Evolutionary conservation across 352 stramenopile genomes (phyloP), one percentile per base, ranked within the genome.

Genomic region (Globisporangium abappressorium): DNA sequence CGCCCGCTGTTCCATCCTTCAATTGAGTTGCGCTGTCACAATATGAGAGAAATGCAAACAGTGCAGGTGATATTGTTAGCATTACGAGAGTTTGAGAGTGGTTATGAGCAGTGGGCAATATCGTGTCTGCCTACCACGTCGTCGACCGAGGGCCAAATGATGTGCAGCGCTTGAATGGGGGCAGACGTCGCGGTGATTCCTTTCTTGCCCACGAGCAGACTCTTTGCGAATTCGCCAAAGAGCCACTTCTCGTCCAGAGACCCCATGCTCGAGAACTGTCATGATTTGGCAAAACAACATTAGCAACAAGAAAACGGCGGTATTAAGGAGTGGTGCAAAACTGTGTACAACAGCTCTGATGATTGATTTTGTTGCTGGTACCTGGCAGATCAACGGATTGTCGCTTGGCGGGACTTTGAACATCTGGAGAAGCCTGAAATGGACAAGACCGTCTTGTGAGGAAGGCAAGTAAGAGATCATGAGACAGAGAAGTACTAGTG

Each of bases 201-300:
- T n/a, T 68, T 78, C 62, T 75, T 80, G 2, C 82, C 77, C 0
- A 75, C 76, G 62, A 91, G 79, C 34, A 93, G 75, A 53, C 85
- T 93, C 46, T 69, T 55, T 5, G 74, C 64, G 68, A 95, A 93
- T 68, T 95, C 87, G 0, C 80, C 79, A 56, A 90, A 93, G 12
- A 95, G 70, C 87, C 87, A 95, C 65, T 91, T 91, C 41, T 93
- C 85, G 28, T 92, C 83, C 20, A 95, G 71, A 12, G 87, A 95
- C 0, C 87, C 87, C 30, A 93, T 65, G 62, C 87, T 95, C 1
- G 87, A 95, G 68, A 92, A 93, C 84, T 95, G 6, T 5, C 5
- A 51, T 22, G 2, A 49, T n/a, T 22, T 24, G 11, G 36, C 11
- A 15, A 15, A 7, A n/a, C 41, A n/a, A 49, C 41, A 49, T 9